Percentiles rank a stretch among this genome's conserved stretches.
Conservation (phyloP, 192 early-diverging fungal species). For the Piromyces finnis region DNA sequence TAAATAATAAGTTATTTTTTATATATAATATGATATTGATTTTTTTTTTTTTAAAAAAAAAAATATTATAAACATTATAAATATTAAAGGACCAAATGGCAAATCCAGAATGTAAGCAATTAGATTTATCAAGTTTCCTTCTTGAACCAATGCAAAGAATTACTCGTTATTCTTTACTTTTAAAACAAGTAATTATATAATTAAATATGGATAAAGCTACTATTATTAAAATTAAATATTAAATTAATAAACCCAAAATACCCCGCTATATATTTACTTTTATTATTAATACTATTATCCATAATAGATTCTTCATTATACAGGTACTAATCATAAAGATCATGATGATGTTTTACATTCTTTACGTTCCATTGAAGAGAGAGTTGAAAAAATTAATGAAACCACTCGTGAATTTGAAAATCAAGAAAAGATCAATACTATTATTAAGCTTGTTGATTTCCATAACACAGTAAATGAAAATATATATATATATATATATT, state of each 20-base stretch:
- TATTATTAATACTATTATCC: too few species aligned
- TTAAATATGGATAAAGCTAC: too few species aligned
- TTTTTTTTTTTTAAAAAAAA: neutral
- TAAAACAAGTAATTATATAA: slow-evolving; percentile 31
- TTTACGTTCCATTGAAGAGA: slow-evolving; percentile 16
- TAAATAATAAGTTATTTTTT: neutral
- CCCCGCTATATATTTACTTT: too few species aligned
- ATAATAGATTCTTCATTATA: slow-evolving; percentile 30
- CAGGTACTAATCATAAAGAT: slow-evolving; percentile 23
- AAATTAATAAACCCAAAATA: too few species aligned
- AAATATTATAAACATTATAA: neutral
- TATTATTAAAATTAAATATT: too few species aligned
- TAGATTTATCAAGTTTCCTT: slow-evolving; percentile 63
- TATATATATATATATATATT: neutral
- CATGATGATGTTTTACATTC: slow-evolving; percentile 16
- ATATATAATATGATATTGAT: neutral
- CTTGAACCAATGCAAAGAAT: slow-evolving; percentile 37
- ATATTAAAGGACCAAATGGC: slow-evolving; percentile 23
- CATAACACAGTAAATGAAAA: slow-evolving; percentile 20
- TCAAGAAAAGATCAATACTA: slow-evolving; percentile 23
- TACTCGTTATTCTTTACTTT: slow-evolving; percentile 32
- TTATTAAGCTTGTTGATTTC: slow-evolving; percentile 34
- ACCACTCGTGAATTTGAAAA: slow-evolving; percentile 23
- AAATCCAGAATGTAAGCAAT: slow-evolving; percentile 38
- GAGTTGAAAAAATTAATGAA: slow-evolving; percentile 20